Conservation (phyloP, 805 yeast species). For the Citeromyces nyonsensis region DNA sequence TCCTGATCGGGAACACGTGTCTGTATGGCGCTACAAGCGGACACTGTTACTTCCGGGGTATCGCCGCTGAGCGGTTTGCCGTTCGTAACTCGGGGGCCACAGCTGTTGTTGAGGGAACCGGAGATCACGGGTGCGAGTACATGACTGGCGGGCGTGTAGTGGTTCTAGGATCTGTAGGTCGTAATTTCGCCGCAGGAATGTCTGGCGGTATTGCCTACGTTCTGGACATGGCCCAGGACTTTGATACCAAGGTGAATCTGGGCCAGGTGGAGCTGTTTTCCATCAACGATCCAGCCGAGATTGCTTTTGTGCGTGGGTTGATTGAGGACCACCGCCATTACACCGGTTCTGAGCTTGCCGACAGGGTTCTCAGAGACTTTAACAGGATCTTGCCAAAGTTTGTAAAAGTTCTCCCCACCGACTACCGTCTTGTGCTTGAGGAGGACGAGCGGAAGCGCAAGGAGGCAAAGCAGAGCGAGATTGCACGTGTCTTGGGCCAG, state of each 20-base stretch:
- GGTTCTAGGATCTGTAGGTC: constrained; percentile 80
- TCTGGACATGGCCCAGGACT: constrained; percentile 88
- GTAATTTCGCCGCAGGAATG: constrained; percentile 95
- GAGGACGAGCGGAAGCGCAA: constrained; percentile 52
- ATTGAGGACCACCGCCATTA: constrained; percentile 92
- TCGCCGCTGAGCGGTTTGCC: constrained; percentile 96
- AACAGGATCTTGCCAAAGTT: constrained; percentile 78
- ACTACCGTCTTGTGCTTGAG: constrained; percentile 81
- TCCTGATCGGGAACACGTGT: constrained; percentile 93
- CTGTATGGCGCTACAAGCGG: constrained; percentile 97
- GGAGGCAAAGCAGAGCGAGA: constrained; percentile 51
- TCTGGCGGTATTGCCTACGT: constrained; percentile 99
- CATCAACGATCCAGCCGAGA: constrained; percentile 77
- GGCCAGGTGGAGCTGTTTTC: constrained; percentile 71
- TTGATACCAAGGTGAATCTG: constrained; percentile 55
- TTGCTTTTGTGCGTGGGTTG: constrained; percentile 84
- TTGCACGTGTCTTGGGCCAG: constrained; percentile 47
- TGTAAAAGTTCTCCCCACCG: constrained; percentile 86
- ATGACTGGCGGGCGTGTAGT: constrained; percentile 99
- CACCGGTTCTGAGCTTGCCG: constrained; percentile 87
- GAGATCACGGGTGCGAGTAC: constrained; percentile 98
- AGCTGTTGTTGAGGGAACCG: constrained; percentile 92
- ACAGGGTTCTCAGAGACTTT: constrained; percentile 68
- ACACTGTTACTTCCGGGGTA: constrained; percentile 84
- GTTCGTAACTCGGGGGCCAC: constrained; percentile 98